Evolutionary conservation across 2,329 filamentous ascomycete genomes (phyloP).

Genomic region (Paraphaeosphaeria minitans): DNA sequence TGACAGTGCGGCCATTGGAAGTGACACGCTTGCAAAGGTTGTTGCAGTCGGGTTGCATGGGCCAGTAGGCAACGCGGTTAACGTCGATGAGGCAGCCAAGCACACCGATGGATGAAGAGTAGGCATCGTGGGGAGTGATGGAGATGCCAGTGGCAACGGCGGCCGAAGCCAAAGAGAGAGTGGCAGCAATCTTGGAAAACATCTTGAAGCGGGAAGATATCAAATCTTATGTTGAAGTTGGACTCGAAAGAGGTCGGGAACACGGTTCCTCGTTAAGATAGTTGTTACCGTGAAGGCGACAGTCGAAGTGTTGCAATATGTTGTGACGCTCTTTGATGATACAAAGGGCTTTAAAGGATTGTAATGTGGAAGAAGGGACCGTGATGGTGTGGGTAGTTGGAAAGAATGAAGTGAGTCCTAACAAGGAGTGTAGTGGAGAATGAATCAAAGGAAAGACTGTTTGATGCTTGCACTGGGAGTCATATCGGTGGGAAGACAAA

Average conservation of each 20-base stretch:
- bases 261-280: conserved; percentile 10
- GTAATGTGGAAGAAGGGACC: background rate
- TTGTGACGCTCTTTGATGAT: background rate
- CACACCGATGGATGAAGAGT: conserved; percentile 60
- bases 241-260: conserved; percentile 11
- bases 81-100: conserved; percentile 66
- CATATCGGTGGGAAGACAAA: background rate
- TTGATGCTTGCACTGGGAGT: conserved; percentile 8
- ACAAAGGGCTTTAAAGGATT: background rate
- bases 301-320: background rate
- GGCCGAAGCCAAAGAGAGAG: conserved; percentile 12
- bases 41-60: conserved; percentile 58
- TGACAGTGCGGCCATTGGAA: conserved; percentile 56
- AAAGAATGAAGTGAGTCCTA: background rate
- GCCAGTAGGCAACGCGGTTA: conserved; percentile 68
- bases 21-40: conserved; percentile 63
- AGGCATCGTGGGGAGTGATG: conserved; percentile 17
- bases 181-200: conserved; percentile 16
- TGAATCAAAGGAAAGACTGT: conserved; percentile 9
- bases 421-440: conserved; percentile 10
- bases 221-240: conserved; percentile 10
- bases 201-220: conserved; percentile 14
- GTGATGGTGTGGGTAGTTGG: background rate
- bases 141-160: conserved; percentile 10
- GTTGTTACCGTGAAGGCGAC: background rate